Base-by-base conservation (phyloP, 306 rosid genomes). In the Medicago lupulina region DNA sequence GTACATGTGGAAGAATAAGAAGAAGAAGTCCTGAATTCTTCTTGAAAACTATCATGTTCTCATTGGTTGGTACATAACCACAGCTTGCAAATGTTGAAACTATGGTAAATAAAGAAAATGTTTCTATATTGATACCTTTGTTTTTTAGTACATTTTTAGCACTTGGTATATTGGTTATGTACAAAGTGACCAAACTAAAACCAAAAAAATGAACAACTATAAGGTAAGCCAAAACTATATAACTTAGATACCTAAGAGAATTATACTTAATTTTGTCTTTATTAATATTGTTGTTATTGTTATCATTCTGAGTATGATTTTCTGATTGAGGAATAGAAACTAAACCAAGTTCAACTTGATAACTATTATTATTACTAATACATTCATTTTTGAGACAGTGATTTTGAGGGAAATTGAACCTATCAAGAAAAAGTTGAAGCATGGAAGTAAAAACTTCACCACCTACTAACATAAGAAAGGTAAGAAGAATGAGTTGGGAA, bases 1-100 rank as follows among this genome's bases (percentile, higher is more conserved):
- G 76, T 0, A 87, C 0, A 38, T 80, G 75, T 7, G 91, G 84
- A 0, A 87, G 16, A 0, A 93, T 53, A 15, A 91, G 63, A 3
- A 88, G 77, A 0, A 89, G 73, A 61, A 93, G 86, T 2, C 98
- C 92, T 4, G 96, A 88, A 18, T 88, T 86, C n/a, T 89, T 71
- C 70, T 86, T 93, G 88, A 93, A 93, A 21, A 87, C 77, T 1
- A 86, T 81, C 92, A 93, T 82, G 68, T 88, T 91, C 80, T 93
- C 96, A n/a, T 93, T 93, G 0, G 94, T 89, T 9, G 97, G 97
- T 17, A 91, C 11, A 68, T 80, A 93, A 5, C 97, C 98, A 34
- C 94, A 87, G 4, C 78, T 89, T 2, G 96, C 68, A 34, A 94
- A 85, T n/a, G 88, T 74, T 4, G 98, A 91, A 66, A 88, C 89